Percentiles rank a stretch among this genome's conserved stretches.
These are phyloP conservation scores for Hymenoscyphus albidus DNA, from an alignment of 2,329 filamentous ascomycete species.

Conservation along the genomic window DNA sequence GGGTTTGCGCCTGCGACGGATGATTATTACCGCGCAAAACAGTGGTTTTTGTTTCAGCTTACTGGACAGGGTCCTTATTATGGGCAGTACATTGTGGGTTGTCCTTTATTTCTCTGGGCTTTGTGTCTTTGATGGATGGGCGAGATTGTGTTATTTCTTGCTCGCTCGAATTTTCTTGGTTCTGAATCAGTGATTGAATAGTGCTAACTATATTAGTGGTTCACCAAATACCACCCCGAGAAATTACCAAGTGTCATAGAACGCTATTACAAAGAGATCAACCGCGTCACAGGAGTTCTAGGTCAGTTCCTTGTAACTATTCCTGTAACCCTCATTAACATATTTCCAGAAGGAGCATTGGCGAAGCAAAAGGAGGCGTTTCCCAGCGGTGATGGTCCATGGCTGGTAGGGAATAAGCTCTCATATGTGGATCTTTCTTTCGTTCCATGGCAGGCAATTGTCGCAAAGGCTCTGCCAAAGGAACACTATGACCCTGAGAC, in stretches of 20 bases:
- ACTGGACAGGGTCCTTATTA: slow-evolving; percentile 9
- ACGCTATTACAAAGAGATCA: slow-evolving; percentile 4
- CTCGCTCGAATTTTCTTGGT: too few relatives aligned
- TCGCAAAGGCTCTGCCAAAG: background rate
- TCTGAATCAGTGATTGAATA: too few relatives aligned
- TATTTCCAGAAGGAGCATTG: background rate
- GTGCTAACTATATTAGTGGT: background rate
- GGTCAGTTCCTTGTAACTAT: background rate
- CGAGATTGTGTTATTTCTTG: too few relatives aligned
- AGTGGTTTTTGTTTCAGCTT: slow-evolving; percentile 10
- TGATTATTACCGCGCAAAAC: slow-evolving; percentile 6
- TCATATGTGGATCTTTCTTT: slow-evolving; percentile 9
- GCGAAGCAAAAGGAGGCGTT: background rate
- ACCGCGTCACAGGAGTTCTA: slow-evolving; percentile 6
- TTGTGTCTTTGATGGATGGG: too few relatives aligned
- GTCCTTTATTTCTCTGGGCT: too few relatives aligned
- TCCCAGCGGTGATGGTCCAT: slow-evolving; percentile 5
- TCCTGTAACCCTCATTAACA: background rate
- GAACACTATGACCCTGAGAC: slow-evolving; percentile 3
- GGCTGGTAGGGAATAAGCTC: slow-evolving; percentile 9
- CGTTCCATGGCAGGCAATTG: slow-evolving; percentile 3
- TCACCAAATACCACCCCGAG: slow-evolving; percentile 6
- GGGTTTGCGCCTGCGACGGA: slow-evolving; percentile 3
- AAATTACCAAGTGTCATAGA: background rate
- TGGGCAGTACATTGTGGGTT: background rate